Base-by-base conservation (phyloP, 176 grass and related monocot species). In the Pontederia crassipes region DNA sequence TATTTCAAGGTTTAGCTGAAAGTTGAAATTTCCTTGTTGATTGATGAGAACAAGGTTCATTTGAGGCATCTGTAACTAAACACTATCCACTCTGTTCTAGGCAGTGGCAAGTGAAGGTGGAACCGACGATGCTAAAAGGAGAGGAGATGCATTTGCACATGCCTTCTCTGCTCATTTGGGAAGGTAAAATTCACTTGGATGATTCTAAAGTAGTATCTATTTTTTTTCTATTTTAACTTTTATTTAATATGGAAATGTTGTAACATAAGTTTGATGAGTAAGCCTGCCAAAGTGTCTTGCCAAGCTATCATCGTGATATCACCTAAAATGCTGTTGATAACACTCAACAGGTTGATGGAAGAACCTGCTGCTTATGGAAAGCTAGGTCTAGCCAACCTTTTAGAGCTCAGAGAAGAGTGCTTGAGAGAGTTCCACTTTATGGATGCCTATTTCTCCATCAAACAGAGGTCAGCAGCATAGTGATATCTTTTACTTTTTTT, bases 101-200 rank as follows among this genome's bases (percentile, higher is more conserved):
- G 93, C 93, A 11, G 93, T 97, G 80, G 93, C 93, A 60, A 97
- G 84, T 76, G 93, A 97, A 97, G 93, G 93, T 73, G 93, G 93
- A 62, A 97, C 84, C 18, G 87, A 92, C 65, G 93, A 97, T 62
- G 87, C 93, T 28, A 92, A 91, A 85, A 87, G 79, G 72, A 81
- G 87, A 53, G 93, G 93, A 62, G 93, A 97, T 79, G 93, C 87
- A 35, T 97, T 97, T 80, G 93, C 84, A 7, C 87, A 78, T 78
- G 93, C 93, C 24, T 97, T 97, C 79, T 97, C 93, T 73, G 87
- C 93, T 78, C 93, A 97, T 76, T 76, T 97, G 68, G 92, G 87
- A 65, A 91, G 92, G 92, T 97, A 83, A 45, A 59, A 54, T 52
- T 47, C 47, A 55, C 50, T 17, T 45, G 24, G 32, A 67, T 28